Evolutionary conservation across 805 yeast species (phyloP).

Genomic region (Tetrapisispora phaffii): DNA sequence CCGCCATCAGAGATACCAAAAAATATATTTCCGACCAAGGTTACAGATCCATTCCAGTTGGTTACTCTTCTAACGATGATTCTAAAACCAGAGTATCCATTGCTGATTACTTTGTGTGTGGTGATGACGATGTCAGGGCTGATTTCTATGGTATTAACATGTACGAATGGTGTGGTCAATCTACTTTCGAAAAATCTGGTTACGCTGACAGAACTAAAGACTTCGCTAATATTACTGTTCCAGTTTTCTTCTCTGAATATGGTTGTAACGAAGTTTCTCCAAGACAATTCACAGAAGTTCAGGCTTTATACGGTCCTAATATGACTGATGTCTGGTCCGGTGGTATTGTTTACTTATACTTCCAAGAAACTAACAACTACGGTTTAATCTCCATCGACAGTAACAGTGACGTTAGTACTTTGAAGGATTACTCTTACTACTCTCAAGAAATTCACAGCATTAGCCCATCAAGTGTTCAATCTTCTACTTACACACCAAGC

Average conservation of each 20-base stretch:
- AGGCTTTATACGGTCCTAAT: slow-evolving; percentile 47
- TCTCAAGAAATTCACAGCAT: slow-evolving; percentile 46
- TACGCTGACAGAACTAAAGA: slow-evolving; percentile 54
- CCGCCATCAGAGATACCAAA: slow-evolving; percentile 72
- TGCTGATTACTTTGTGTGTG: slow-evolving; percentile 73
- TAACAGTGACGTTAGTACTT: slow-evolving; percentile 40
- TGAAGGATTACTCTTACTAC: slow-evolving; percentile 55
- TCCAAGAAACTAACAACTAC: slow-evolving; percentile 63
- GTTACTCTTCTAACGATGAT: slow-evolving; percentile 77
- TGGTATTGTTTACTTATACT: slow-evolving; percentile 83
- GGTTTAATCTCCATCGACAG: slow-evolving; percentile 55
- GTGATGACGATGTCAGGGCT: slow-evolving; percentile 51
- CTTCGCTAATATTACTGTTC: slow-evolving; percentile 56
- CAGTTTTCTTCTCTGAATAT: slow-evolving; percentile 72
- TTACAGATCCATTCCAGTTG: slow-evolving; percentile 67
- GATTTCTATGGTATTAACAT: slow-evolving; percentile 83
- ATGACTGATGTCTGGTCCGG: slow-evolving; percentile 87
- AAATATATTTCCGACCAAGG: slow-evolving; percentile 49
- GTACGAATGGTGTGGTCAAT: slow-evolving; percentile 81
- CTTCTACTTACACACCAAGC: slow-evolving; percentile 32
- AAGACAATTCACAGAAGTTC: slow-evolving; percentile 66
- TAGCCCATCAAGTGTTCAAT: slow-evolving; percentile 41
- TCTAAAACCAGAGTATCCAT: slow-evolving; percentile 50
- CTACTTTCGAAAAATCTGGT: slow-evolving; percentile 52
- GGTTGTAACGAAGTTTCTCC: slow-evolving; percentile 67